Percentiles rank a stretch among this genome's conserved stretches.
Conservation (phyloP, 2,329 filamentous ascomycete genomes). For the Niveomyces coronatus region DNA sequence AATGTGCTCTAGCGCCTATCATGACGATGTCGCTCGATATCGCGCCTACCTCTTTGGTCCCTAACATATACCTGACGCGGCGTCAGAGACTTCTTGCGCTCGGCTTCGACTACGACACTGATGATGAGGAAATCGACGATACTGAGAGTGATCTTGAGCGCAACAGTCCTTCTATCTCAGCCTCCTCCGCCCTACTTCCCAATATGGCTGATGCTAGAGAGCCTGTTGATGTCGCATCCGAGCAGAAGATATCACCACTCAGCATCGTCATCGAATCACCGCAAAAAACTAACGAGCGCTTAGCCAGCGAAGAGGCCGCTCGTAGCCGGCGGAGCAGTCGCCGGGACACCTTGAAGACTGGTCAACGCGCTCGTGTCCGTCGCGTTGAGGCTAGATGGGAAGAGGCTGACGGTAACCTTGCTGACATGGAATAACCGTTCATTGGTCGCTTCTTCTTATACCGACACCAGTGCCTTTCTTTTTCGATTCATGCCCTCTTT, state of each 20-base stretch:
- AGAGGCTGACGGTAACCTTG: slow-evolving; percentile 6
- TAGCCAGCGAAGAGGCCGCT: background rate
- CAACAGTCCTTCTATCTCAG: no score
- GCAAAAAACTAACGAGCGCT: background rate
- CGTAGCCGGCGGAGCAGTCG: no score
- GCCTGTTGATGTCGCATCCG: no score
- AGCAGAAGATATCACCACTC: no score
- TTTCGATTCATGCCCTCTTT: background rate
- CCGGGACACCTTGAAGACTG: slow-evolving; percentile 13
- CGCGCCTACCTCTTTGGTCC: background rate
- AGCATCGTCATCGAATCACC: slow-evolving; percentile 4
- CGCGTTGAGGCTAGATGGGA: background rate
- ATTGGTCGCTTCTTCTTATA: background rate
- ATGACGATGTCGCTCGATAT: slow-evolving; percentile 2
- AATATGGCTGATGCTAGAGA: no score
- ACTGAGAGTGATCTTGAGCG: background rate
- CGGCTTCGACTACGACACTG: slow-evolving; percentile 10
- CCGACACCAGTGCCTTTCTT: background rate
- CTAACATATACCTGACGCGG: slow-evolving; percentile 5
- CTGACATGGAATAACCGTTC: slow-evolving; percentile 5
- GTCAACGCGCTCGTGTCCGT: background rate
- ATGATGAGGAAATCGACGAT: slow-evolving; percentile 2
- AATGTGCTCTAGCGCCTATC: no score
- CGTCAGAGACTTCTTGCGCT: slow-evolving; percentile 8
- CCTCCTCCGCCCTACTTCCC: no score